phyloP scores from a whole-genome alignment of 2,329 filamentous ascomycete genomes.

The Colletotrichum falcatum region DNA sequence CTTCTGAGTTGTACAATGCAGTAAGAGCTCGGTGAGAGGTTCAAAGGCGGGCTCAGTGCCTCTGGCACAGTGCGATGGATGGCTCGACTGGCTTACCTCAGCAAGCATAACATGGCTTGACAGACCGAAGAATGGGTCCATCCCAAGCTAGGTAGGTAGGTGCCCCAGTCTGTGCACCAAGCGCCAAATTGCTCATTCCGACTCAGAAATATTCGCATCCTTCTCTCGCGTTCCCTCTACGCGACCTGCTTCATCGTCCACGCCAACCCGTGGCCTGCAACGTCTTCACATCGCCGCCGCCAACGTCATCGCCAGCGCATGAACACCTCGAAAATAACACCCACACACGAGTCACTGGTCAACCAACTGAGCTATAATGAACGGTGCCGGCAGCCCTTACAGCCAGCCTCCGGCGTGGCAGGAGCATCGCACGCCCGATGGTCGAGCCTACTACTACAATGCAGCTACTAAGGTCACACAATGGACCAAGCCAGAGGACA shows the following conservation, averaged over 20 bases:
- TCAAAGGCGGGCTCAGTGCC: slow-evolving; percentile 10
- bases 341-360: not conserved
- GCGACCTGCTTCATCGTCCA: slow-evolving; percentile 9
- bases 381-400: slow-evolving; percentile 63
- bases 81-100: slow-evolving; percentile 24
- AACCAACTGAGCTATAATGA: slow-evolving; percentile 60
- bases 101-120: not conserved
- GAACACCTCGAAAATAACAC: not conserved
- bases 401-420: slow-evolving; percentile 75
- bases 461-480: slow-evolving; percentile 85
- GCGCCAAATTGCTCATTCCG: slow-evolving; percentile 31
- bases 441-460: slow-evolving; percentile 93
- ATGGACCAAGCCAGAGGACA: slow-evolving; percentile 93
- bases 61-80: slow-evolving; percentile 17
- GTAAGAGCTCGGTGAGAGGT: slow-evolving; percentile 19
- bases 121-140: slow-evolving; percentile 2
- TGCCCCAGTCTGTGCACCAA: slow-evolving; percentile 29
- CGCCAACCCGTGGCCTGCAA: not conserved
- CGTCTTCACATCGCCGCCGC: not conserved
- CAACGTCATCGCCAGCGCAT: not conserved
- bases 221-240: slow-evolving; percentile 21
- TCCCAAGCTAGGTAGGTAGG: slow-evolving; percentile 3
- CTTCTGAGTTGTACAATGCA: not conserved
- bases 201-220: slow-evolving; percentile 35
- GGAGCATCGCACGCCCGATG: slow-evolving; percentile 84